Conservation (phyloP, 2,329 filamentous ascomycete genomes). For the Fusarium stilboides region DNA sequence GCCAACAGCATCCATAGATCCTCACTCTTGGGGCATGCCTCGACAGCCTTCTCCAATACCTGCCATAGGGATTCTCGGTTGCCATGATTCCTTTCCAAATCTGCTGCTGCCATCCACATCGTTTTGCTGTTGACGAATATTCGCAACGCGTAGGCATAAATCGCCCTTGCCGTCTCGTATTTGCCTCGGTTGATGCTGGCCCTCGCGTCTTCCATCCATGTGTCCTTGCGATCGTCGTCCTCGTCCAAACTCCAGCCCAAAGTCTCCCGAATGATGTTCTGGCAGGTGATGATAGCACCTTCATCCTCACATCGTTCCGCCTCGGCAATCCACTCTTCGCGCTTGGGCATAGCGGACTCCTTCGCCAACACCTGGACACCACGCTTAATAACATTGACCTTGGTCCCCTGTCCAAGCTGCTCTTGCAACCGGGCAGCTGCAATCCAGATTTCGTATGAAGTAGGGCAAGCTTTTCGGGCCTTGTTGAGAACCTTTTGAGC, state of each 20-base stretch:
- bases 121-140: slow-evolving; percentile 91
- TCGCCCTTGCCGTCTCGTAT: slow-evolving; percentile 92
- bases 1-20: slow-evolving; percentile 96
- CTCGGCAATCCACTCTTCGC: slow-evolving; percentile 96
- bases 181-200: slow-evolving; percentile 83
- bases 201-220: slow-evolving; percentile 95
- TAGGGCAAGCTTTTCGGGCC: slow-evolving; percentile 93
- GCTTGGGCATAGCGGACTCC: slow-evolving; percentile 95
- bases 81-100: slow-evolving; percentile 92
- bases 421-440: slow-evolving; percentile 93
- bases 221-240: slow-evolving; percentile 95
- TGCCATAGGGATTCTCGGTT: slow-evolving; percentile 86
- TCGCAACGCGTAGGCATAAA: slow-evolving; percentile 91
- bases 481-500: slow-evolving; percentile 96
- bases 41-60: slow-evolving; percentile 92
- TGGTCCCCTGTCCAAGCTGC: slow-evolving; percentile 82
- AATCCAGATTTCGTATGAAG: slow-evolving; percentile 96
- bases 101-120: slow-evolving; percentile 91
- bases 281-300: slow-evolving; percentile 87
- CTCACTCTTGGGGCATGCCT: slow-evolving; percentile 92
- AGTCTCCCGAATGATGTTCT: slow-evolving; percentile 91
- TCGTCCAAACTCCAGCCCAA: slow-evolving; percentile 94
- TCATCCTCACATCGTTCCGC: slow-evolving; percentile 96
- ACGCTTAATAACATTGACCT: slow-evolving; percentile 94
- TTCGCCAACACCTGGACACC: slow-evolving; percentile 90